These are phyloP conservation scores for Alternaria panax DNA, from an alignment of 2,329 filamentous ascomycete genomes.

Conservation along the genomic window DNA sequence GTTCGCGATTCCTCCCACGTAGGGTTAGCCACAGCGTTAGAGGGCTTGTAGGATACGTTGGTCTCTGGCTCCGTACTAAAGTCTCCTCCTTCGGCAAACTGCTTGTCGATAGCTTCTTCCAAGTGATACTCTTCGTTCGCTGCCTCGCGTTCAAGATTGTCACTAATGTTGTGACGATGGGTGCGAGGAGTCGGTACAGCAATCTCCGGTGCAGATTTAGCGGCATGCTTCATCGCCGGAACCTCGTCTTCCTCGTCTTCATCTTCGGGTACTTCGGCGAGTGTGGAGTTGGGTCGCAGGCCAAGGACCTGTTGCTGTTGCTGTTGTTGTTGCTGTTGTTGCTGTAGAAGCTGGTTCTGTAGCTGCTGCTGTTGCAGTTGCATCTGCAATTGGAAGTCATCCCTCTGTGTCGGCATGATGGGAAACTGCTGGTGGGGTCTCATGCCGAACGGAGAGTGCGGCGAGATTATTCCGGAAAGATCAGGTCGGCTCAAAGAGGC, in stretches of 20 bases:
- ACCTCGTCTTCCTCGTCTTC: conserved; percentile 66
- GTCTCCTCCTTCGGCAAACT: conserved; percentile 76
- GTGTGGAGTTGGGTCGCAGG: conserved; percentile 53
- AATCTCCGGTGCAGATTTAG: conserved; percentile 59
- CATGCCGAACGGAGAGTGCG: conserved; percentile 69
- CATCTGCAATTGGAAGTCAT: conserved; percentile 55
- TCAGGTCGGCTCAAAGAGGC: conserved; percentile 47
- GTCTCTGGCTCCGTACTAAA: conserved; percentile 65
- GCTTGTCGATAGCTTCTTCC: conserved; percentile 78
- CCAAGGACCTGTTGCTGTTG: conserved; percentile 58
- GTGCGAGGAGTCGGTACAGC: conserved; percentile 66
- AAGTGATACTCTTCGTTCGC: conserved; percentile 86
- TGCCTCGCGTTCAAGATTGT: conserved; percentile 81
- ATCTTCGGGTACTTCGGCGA: conserved; percentile 77
- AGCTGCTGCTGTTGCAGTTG: conserved; percentile 61
- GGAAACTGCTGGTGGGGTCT: conserved; percentile 55
- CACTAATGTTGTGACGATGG: conserved; percentile 75
- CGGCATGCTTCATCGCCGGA: conserved; percentile 49
- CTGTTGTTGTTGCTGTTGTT: conserved; percentile 60
- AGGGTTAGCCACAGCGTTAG: conserved; percentile 37
- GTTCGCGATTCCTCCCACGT: conserved; percentile 45
- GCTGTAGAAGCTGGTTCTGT: conserved; percentile 58
- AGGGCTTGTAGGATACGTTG: conserved; percentile 35
- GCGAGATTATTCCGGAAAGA: conserved; percentile 47
- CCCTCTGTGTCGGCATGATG: conserved; percentile 44